Evolutionary conservation across 2,329 filamentous ascomycete genomes (phyloP).

Genomic region (Colletotrichum costaricense): DNA sequence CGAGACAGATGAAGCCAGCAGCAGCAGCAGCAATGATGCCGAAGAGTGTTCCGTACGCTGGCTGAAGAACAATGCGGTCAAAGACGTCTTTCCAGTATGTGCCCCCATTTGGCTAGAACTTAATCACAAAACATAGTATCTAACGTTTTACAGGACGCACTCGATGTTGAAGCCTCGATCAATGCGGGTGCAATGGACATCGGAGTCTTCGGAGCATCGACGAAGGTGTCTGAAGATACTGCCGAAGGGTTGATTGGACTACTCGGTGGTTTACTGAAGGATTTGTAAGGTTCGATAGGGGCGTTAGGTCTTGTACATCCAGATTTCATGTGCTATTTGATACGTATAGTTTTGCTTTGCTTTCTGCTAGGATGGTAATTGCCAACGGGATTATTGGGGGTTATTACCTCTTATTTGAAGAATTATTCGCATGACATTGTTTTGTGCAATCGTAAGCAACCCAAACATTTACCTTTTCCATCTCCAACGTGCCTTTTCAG

Average conservation of each 20-base stretch:
- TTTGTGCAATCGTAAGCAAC: background rate
- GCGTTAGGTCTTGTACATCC: background rate
- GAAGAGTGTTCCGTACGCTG: slow-evolving; percentile 13
- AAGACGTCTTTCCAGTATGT: slow-evolving; percentile 47
- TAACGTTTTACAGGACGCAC: slow-evolving; percentile 45
- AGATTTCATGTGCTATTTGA: background rate
- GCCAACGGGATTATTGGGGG: too few relatives aligned
- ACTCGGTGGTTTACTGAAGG: background rate
- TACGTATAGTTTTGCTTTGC: background rate
- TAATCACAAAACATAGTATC: background rate
- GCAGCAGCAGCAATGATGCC: background rate
- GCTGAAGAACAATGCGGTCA: slow-evolving; percentile 41
- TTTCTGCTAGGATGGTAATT: too few relatives aligned
- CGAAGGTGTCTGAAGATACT: slow-evolving; percentile 9
- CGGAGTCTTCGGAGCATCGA: slow-evolving; percentile 50
- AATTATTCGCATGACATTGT: background rate
- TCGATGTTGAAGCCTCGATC: slow-evolving; percentile 55
- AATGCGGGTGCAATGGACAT: slow-evolving; percentile 47
- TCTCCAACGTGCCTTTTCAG: background rate
- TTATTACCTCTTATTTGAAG: background rate
- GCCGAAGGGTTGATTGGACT: slow-evolving; percentile 1
- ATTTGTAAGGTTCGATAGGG: background rate
- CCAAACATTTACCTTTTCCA: background rate
- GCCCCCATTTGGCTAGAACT: background rate
- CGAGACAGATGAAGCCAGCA: background rate